Percentiles rank a stretch among this genome's conserved stretches.
Evolutionary conservation across 1,139 yeast genomes (phyloP).

Genomic region (Arxiozyma telluris): DNA sequence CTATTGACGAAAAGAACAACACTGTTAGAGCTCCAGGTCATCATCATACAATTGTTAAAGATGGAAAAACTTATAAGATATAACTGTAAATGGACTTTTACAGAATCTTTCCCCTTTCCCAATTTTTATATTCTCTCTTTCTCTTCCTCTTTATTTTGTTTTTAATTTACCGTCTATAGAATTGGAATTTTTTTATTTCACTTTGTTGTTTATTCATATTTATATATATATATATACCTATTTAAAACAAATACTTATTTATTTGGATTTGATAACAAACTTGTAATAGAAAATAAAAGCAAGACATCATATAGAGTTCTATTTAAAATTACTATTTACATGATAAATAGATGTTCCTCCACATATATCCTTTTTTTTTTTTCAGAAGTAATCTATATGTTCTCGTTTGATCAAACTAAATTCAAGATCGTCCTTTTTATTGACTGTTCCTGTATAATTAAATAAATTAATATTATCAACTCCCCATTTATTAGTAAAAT

Average conservation of each 20-base stretch:
- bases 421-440: neutral
- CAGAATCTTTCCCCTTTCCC: no score
- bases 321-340: neutral
- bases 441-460: constrained; percentile 14
- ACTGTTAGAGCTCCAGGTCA: constrained; percentile 44
- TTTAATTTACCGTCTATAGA: neutral
- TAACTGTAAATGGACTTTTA: constrained; percentile 5
- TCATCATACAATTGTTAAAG: constrained; percentile 47
- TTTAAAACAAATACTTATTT: neutral
- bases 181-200: no score
- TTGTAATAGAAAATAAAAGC: neutral
- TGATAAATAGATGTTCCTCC: no score
- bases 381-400: constrained; percentile 3
- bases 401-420: neutral
- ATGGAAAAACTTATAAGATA: constrained; percentile 37
- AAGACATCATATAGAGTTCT: neutral
- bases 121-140: no score
- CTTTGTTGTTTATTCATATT: neutral
- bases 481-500: constrained; percentile 29
- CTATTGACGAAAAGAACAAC: constrained; percentile 37
- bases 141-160: no score
- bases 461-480: constrained; percentile 20
- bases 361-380: neutral
- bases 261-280: no score
- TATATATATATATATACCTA: no score